phyloP scores from a whole-genome alignment of 768 basidiomycete genomes.

The Trametopsis cervina region DNA sequence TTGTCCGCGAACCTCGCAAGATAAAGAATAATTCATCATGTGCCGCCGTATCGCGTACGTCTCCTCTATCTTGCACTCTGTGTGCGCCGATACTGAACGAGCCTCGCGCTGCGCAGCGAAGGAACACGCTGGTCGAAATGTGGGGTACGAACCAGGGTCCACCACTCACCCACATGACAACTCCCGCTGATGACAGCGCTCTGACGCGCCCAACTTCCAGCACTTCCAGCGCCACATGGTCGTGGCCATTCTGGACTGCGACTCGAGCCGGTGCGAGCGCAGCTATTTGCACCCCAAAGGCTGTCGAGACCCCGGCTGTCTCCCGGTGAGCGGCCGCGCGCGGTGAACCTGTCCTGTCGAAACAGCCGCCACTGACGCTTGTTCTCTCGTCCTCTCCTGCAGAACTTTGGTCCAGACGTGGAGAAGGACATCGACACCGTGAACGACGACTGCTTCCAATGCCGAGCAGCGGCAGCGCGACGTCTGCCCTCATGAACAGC shows the following conservation, averaged over 20 bases:
- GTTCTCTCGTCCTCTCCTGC: constrained; percentile 1
- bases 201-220: constrained; percentile 26
- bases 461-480: constrained; percentile 49
- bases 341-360: background rate
- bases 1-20: constrained; percentile 1
- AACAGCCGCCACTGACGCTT: background rate
- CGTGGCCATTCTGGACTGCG: constrained; percentile 71
- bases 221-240: constrained; percentile 76
- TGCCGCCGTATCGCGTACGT: constrained; percentile 74
- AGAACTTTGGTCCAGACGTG: constrained; percentile 67
- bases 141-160: constrained; percentile 39
- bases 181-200: constrained; percentile 4
- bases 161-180: constrained; percentile 7
- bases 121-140: constrained; percentile 72
- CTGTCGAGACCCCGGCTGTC: constrained; percentile 49
- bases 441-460: constrained; percentile 65
- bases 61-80: constrained; percentile 1
- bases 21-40: constrained; percentile 33
- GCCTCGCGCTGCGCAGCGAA: constrained; percentile 39
- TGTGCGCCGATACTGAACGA: constrained; percentile 7
- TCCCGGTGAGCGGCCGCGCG: constrained; percentile 38
- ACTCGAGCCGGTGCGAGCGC: constrained; percentile 53
- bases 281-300: constrained; percentile 52
- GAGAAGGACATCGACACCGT: constrained; percentile 64
- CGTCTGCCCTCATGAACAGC: constrained; percentile 18